Base-by-base conservation (phyloP, 75 land plant genomes). In the Selaginella moellendorffii region DNA sequence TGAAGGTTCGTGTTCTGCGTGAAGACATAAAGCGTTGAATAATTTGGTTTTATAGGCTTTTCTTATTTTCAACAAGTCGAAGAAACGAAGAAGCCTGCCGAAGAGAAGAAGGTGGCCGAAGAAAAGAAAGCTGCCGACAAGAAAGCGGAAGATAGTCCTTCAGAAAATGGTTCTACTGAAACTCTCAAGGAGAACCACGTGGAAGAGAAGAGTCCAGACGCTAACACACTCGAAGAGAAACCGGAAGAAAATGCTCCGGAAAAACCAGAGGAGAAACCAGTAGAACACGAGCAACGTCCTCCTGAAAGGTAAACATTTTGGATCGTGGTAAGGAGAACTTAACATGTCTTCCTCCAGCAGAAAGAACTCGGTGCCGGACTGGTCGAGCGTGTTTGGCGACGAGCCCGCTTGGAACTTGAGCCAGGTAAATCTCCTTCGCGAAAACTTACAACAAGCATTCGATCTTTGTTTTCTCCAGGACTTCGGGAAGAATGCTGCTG, bases 1-100 rank as follows among this genome's bases (percentile, higher is more conserved):
- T 69, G 85, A 83, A 77, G 97, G 95, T 86, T 5, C 14, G 46
- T 36, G 46, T 36, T 36, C 14, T 5, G 14, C 46, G 46, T 36
- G 5, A 36, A 36, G 14, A 5, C 14, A 36, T 36, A n/a, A n/a
- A n/a, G n/a, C n/a, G n/a, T n/a, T n/a, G n/a, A n/a, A n/a, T n/a
- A n/a, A n/a, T n/a, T n/a, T n/a, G n/a, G n/a, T n/a, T n/a, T n/a
- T n/a, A 14, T 14, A 36, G 46, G 46, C 10, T 36, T 36, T 36
- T 5, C 46, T 5, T 36, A 36, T 36, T 36, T 36, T 14, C 46
- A 36, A 36, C 46, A 36, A 36, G 46, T 36, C 10, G 46, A 36
- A 14, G 46, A 36, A 36, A 14, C 14, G 46, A 36, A 36, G 46
- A 36, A 36, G 46, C 10, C 5, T 5, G 14, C 5, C 14, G 46